These are phyloP conservation scores for Haematococcus sp. DNA, from an alignment of 139 green algal genomes.

Conservation along the genomic window DNA sequence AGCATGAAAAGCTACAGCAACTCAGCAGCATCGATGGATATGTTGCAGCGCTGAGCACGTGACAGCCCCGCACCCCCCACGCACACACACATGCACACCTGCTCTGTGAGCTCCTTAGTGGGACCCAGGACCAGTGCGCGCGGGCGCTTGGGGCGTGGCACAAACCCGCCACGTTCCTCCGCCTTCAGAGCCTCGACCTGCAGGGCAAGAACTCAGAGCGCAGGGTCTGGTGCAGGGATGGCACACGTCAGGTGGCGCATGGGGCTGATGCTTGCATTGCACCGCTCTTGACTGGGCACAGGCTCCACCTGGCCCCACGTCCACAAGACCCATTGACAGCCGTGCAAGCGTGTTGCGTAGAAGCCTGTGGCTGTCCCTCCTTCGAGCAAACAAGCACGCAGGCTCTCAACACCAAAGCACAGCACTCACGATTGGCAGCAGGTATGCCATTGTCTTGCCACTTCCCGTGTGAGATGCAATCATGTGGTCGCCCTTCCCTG, in stretches of 20 bases:
- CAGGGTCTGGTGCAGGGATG: too few relatives aligned
- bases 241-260: not conserved
- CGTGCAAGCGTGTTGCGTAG: too few relatives aligned
- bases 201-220: not conserved
- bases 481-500: constrained; percentile 51
- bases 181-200: constrained; percentile 72
- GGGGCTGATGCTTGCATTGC: not conserved
- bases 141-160: constrained; percentile 63
- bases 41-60: too few relatives aligned
- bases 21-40: too few relatives aligned
- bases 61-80: too few relatives aligned
- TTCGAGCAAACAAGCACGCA: too few relatives aligned
- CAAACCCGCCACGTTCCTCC: constrained; percentile 52
- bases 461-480: constrained; percentile 91
- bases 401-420: too few relatives aligned
- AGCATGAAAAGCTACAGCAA: too few relatives aligned
- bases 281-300: not conserved
- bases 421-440: constrained; percentile 86
- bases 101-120: constrained; percentile 89
- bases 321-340: too few relatives aligned
- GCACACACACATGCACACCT: too few relatives aligned
- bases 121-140: constrained; percentile 82
- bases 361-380: too few relatives aligned
- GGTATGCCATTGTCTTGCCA: constrained; percentile 95
- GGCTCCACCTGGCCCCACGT: too few relatives aligned